Evolutionary conservation across 371 early-diverging fungal species (phyloP), one percentile per base, ranked within the genome.

Genomic region (Phascolomyces articulosus): DNA sequence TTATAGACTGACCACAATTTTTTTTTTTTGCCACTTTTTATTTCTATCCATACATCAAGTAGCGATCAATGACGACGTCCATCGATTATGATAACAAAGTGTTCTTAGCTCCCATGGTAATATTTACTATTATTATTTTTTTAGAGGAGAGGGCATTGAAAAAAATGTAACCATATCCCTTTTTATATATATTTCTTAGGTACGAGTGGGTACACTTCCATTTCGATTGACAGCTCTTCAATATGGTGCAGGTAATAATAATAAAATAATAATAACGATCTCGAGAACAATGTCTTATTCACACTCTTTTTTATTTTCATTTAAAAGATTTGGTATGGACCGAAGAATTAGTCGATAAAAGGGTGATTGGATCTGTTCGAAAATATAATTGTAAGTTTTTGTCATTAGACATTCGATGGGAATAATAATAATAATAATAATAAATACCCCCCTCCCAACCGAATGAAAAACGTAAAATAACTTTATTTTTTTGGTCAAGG

Each of bases 41-140:
- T n/a, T n/a, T n/a, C n/a, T n/a, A n/a, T n/a, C n/a, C n/a, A n/a
- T n/a, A n/a, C n/a, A n/a, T n/a, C n/a, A n/a, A n/a, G n/a, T n/a
- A n/a, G n/a, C n/a, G n/a, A n/a, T n/a, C n/a, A n/a, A n/a, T n/a
- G 6, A 34, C 11, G 34, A 16, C 58, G 10, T 28, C 24, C 31
- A 63, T 85, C 49, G 79, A 85, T 54, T 87, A 87, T 59, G 58
- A 72, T 23, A 82, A 87, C 62, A 88, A 90, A 66, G 75, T 88
- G 51, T 88, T 95, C 44, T 85, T 96, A 28, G 96, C 96, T 11
- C 96, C 96, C 21, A 96, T 96, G 96, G 96, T 84, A 83, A 67
- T 11, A 23, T 13, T 24, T 49, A 4, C 21, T 18, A 40, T 15
- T 11, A 15, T 27, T 23, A 2, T 21, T 18, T 20, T 15, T 26